Evolutionary conservation across 1,284 basidiomycete genomes (phyloP).

Genomic region (Apiotrichum brassicae): DNA sequence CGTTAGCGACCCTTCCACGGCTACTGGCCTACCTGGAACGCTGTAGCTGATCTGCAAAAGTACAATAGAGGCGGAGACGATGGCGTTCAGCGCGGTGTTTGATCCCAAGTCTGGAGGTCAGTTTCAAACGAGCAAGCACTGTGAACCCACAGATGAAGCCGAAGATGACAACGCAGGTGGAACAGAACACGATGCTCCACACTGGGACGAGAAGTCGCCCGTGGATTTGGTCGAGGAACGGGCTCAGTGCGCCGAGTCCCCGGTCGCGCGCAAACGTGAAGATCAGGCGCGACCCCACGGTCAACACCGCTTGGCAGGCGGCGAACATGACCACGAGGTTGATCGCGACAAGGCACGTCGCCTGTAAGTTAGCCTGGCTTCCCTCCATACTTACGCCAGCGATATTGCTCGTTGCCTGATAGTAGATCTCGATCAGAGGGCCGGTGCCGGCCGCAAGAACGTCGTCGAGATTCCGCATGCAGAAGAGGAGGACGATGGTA

Average conservation of each 20-base stretch:
- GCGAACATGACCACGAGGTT: constrained; percentile 19
- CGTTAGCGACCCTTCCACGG: background rate
- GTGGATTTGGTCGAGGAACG: constrained; percentile 1
- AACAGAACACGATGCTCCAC: constrained; percentile 17
- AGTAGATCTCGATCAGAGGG: constrained; percentile 15
- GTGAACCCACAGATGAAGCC: constrained; percentile 51
- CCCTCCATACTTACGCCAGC: constrained; percentile 7
- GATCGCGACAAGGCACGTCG: constrained; percentile 22
- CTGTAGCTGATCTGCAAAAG: background rate
- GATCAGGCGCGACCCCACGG: constrained; percentile 19
- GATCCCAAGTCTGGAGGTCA: constrained; percentile 13
- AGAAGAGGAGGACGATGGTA: constrained; percentile 35
- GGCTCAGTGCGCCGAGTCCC: constrained; percentile 1
- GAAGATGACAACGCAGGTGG: constrained; percentile 47
- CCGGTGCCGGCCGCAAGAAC: constrained; percentile 6
- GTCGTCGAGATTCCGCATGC: constrained; percentile 7
- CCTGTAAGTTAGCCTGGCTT: background rate
- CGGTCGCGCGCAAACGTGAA: constrained; percentile 9
- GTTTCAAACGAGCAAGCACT: too few species aligned
- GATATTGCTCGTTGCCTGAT: constrained; percentile 27
- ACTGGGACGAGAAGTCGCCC: constrained; percentile 23
- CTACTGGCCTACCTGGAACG: background rate
- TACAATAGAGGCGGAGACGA: background rate
- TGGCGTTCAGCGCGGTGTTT: background rate
- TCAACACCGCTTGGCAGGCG: constrained; percentile 20